phyloP scores from a whole-genome alignment of 2,329 filamentous ascomycete species.

The Curvularia eragrostidis region DNA sequence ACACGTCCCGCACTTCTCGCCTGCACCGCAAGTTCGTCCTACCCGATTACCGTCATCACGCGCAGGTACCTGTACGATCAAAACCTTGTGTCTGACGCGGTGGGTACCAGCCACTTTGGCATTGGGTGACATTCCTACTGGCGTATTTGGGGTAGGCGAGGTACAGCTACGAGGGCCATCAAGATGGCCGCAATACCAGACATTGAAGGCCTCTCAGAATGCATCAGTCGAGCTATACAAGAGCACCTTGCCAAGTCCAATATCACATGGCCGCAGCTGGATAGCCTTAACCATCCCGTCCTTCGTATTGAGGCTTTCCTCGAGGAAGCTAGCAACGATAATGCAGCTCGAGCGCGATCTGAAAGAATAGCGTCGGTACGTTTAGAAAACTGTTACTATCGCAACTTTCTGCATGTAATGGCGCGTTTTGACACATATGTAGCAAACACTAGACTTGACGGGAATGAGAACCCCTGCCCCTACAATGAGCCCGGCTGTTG shows the following conservation, averaged over 20 bases:
- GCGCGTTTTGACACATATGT: constrained; percentile 13
- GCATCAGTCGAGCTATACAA: constrained; percentile 39
- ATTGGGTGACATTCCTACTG: constrained; percentile 5
- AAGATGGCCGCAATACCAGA: constrained; percentile 28
- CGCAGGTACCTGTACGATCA: constrained; percentile 1
- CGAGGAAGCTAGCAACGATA: constrained; percentile 32
- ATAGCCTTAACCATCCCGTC: constrained; percentile 31
- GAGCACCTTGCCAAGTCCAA: constrained; percentile 38
- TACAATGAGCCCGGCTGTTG: constrained; percentile 29
- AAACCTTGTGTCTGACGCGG: neutral
- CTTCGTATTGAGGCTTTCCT: constrained; percentile 44
- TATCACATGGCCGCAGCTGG: constrained; percentile 37
- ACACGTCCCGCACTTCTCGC: neutral
- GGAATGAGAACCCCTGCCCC: constrained; percentile 34
- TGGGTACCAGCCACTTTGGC: constrained; percentile 7
- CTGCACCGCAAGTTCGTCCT: neutral
- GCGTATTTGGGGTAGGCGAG: neutral
- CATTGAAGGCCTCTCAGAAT: constrained; percentile 41
- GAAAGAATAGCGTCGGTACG: constrained; percentile 40
- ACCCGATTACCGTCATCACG: neutral
- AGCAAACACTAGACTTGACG: constrained; percentile 37
- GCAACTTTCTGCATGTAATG: constrained; percentile 1
- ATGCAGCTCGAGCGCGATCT: constrained; percentile 21
- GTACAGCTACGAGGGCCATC: neutral
- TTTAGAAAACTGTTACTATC: neutral